Conservation (phyloP, 192 early-diverging fungal species). For the Jimgerdemannia lactiflua region DNA sequence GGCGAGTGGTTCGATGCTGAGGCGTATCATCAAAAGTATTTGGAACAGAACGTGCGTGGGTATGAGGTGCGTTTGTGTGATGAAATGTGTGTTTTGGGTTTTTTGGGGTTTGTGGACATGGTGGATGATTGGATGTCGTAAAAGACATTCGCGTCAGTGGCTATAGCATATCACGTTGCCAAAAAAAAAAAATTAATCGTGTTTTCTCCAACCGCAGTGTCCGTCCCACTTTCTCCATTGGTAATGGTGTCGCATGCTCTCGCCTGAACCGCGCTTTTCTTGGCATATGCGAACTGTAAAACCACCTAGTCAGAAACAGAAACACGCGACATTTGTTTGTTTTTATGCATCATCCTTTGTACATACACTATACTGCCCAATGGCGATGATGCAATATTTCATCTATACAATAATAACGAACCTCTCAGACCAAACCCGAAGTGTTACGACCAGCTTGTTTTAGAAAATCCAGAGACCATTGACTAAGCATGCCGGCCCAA, state of each 20-base stretch:
- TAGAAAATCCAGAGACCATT: no score
- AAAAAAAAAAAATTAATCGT: neutral
- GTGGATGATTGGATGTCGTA: neutral
- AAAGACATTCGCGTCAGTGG: neutral
- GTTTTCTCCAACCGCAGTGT: neutral
- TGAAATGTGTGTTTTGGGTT: neutral
- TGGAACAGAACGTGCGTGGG: neutral
- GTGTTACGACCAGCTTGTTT: no score
- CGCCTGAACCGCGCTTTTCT: no score
- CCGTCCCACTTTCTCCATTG: neutral
- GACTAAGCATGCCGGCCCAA: no score
- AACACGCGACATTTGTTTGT: no score
- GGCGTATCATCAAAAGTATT: conserved; percentile 1
- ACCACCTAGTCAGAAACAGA: no score
- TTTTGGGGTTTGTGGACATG: neutral
- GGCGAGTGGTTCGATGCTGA: neutral
- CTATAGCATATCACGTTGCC: neutral
- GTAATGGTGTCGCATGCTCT: neutral
- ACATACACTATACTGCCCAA: no score
- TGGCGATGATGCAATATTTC: no score
- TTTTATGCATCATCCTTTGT: no score
- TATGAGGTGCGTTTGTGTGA: conserved; percentile 1
- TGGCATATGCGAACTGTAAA: no score
- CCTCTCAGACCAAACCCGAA: no score
- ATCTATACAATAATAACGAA: no score